Base-by-base conservation (phyloP, 257 asterid species). In the Echites panduratus region DNA sequence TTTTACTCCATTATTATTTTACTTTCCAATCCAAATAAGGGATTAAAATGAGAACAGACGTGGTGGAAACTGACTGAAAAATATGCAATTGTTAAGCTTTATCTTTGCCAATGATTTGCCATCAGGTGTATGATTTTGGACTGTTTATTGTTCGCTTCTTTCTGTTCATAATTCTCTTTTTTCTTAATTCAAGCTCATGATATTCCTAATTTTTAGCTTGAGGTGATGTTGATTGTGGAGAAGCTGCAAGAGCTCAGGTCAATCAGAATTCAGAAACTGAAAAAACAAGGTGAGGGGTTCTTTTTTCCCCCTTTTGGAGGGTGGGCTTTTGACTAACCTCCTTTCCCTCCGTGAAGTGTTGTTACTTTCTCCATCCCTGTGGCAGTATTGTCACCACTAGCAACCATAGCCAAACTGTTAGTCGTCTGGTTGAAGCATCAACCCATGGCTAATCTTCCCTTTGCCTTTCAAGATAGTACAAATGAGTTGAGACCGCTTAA, bases 161-260 rank as follows among this genome's bases (percentile, higher is more conserved):
- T 62, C 9, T 35, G 4, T 4, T 58, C 45, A 43, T 72, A 22
- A 26, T 59, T 47, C 59, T 27, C 29, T 4, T 69, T 53, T 45
- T 45, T 40, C 3, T 8, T 47, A 26, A 72, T 24, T 68, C 12
- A 62, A 38, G 64, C 81, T 62, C 56, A 62, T 40, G 19, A 52
- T 49, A 65, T 64, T 70, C 79, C 49, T 35, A 44, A 48, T 84
- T 87, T 76, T 86, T n/a, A 93, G 98, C 96, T 94, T 72, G 97
- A 94, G 85, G 86, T 87, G 85, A 91, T 89, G 75, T 81, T 94
- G 89, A 85, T 89, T 9, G 95, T 94, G 75, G 99, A 94, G 78
- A 94, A 88, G 90, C 84, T 94, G 79, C 97, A 91, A 85, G 99
- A 94, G 71, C 77, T 94, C 62, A 89, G 99, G 71, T 84, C 96